Evolutionary conservation across 805 yeast genomes (phyloP), one percentile per base, ranked within the genome.

Genomic region (Zygosaccharomyces kombuchaensis): DNA sequence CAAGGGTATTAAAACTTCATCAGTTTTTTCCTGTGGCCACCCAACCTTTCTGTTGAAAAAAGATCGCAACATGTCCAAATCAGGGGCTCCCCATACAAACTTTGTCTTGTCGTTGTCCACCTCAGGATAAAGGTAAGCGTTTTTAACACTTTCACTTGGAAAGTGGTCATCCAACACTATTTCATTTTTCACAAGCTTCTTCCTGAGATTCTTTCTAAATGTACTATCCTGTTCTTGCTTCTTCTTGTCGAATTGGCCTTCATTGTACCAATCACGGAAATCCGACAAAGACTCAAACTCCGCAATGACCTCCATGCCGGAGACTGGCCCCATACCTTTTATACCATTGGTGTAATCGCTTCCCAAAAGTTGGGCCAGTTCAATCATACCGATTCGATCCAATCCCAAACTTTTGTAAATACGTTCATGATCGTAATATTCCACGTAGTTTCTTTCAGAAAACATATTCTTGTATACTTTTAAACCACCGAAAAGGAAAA

Each of bases 301-400:
- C 0, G 95, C 96, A 29, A 93, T 57, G 14, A 93, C 77, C 63
- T 93, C 97, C 79, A 88, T 79, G 0, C 96, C 93, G 14, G 83
- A 75, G 1, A 93, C 98, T 0, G 96, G 96, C 1, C 99, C 99
- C 48, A 93, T 76, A 2, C 98, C 96, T 47, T 86, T 83, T 29
- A 93, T 67, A 0, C 99, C 99, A 43, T 83, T 87, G 0, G 99
- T 90, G 62, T 93, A 93, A 67, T 93, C 99, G 64, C 96, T 87
- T 0, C 99, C 99, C 16, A 93, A 67, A 21, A 93, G 65, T 39
- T 82, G 74, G 0, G 97, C 99, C 48, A 93, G 66, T 36, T 86
- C 88, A 23, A 93, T 87, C 63, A 93, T 66, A 46, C 76, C 77
- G 1, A 68, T 58, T 46, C 87, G 77, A 42, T 69, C 73, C 13